These are phyloP conservation scores for Neospermospora avenae DNA, from an alignment of 2,329 filamentous ascomycete genomes.

Conservation along the genomic window DNA sequence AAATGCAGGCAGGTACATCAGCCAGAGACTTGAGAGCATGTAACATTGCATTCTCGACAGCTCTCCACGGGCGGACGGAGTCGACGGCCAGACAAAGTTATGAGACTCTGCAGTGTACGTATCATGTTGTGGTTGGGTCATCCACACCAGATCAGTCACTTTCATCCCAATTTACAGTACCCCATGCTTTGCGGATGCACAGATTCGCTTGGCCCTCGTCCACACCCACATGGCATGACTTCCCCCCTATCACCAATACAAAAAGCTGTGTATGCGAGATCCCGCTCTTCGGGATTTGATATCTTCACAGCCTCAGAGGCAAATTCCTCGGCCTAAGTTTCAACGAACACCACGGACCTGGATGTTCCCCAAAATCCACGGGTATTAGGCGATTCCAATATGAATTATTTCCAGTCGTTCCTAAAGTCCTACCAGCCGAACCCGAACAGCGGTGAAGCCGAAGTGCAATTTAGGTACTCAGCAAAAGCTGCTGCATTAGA, in stretches of 20 bases:
- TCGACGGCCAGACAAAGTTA: not conserved
- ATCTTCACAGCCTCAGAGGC: not conserved
- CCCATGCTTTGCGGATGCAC: not conserved
- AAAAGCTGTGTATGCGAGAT: not conserved
- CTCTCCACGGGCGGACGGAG: not conserved
- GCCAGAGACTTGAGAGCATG: not conserved
- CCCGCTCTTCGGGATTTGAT: slow-evolving; percentile 3
- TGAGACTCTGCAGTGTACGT: not conserved
- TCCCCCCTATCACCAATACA: not conserved
- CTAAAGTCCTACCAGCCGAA: not conserved
- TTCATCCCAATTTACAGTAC: not conserved
- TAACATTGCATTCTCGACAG: not conserved
- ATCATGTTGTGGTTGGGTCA: not conserved
- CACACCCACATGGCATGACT: not conserved
- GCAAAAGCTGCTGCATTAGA: not conserved
- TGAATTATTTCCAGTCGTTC: not conserved
- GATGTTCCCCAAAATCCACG: not conserved
- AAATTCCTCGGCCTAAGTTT: not conserved
- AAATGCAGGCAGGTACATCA: not conserved
- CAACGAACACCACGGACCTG: not conserved
- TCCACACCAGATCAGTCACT: not conserved
- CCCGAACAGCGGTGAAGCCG: not conserved
- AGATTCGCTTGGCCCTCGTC: not conserved
- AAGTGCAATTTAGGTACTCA: not conserved
- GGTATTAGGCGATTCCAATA: not conserved